A percentile compares a stretch with the other conserved stretches of the same genome.
Conservation (phyloP, 352 stramenopile genomes). For the Phytophthora nicotianae region DNA sequence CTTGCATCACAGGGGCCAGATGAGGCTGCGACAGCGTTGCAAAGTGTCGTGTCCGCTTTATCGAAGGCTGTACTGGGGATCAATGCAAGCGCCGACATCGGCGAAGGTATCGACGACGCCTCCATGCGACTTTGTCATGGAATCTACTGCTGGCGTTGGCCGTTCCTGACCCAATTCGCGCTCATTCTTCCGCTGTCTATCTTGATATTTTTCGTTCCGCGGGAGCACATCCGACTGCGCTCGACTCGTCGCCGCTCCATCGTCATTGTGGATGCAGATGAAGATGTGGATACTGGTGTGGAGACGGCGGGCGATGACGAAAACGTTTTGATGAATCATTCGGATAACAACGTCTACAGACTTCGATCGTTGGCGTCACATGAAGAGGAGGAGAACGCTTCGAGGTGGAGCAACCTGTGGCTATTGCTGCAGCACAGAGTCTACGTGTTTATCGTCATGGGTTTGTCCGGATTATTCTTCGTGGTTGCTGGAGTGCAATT, state of each 20-base stretch:
- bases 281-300: constrained; percentile 44
- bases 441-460: constrained; percentile 82
- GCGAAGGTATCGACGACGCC: constrained; percentile 36
- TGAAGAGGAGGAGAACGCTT: constrained; percentile 21
- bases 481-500: constrained; percentile 84
- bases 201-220: constrained; percentile 81
- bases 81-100: constrained; percentile 33
- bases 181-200: constrained; percentile 76
- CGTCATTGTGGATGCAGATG: constrained; percentile 60
- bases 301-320: constrained; percentile 38
- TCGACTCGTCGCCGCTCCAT: constrained; percentile 61
- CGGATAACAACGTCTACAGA: constrained; percentile 10
- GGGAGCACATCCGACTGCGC: constrained; percentile 68
- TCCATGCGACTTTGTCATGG: constrained; percentile 60
- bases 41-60: constrained; percentile 15
- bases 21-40: constrained; percentile 13
- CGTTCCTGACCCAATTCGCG: constrained; percentile 81
- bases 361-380: constrained; percentile 27
- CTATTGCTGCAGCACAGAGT: constrained; percentile 65
- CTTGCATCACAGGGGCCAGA: constrained; percentile 27
- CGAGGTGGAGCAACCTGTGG: constrained; percentile 55
- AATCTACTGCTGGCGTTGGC: constrained; percentile 89
- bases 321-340: constrained; percentile 32
- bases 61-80: constrained; percentile 25
- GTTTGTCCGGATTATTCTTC: constrained; percentile 83